phyloP scores from a whole-genome alignment of 139 green algal genomes.

The Chlorella ohadii region DNA sequence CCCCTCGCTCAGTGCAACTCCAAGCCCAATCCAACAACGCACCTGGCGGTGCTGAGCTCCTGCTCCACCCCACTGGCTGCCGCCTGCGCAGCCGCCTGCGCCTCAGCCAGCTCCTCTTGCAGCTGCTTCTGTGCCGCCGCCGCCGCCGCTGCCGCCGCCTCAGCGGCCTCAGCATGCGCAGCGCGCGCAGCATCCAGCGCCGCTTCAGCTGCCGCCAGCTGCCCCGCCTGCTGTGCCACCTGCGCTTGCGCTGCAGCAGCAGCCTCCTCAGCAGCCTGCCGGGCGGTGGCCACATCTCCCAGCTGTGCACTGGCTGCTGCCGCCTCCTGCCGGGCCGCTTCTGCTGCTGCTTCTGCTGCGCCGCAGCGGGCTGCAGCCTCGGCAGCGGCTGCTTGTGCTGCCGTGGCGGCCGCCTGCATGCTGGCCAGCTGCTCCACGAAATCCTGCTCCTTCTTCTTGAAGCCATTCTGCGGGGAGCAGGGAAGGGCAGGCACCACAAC shows the following conservation, averaged over 20 bases:
- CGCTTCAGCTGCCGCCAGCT: slow-evolving; percentile 24
- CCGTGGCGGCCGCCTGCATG: slow-evolving; percentile 7
- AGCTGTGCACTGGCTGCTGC: slow-evolving; percentile 1
- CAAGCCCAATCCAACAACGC: too few relatives aligned
- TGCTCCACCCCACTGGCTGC: background rate
- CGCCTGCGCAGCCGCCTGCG: background rate
- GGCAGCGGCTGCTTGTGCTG: slow-evolving; percentile 15
- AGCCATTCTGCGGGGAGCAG: slow-evolving; percentile 40
- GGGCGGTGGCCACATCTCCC: background rate
- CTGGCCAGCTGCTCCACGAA: slow-evolving; percentile 16
- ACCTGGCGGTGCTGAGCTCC: slow-evolving; percentile 18
- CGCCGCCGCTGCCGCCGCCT: slow-evolving; percentile 2
- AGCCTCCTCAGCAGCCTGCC: slow-evolving; percentile 13
- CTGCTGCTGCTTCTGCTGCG: slow-evolving; percentile 20
- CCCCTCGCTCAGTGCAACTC: too few relatives aligned
- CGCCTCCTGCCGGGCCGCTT: slow-evolving; percentile 10
- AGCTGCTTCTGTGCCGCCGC: background rate
- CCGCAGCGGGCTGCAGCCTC: slow-evolving; percentile 4
- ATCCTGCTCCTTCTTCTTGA: slow-evolving; percentile 43
- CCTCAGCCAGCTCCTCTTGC: slow-evolving; percentile 3
- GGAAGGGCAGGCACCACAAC: too few relatives aligned
- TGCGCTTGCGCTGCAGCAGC: background rate
- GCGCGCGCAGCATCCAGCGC: slow-evolving; percentile 20
- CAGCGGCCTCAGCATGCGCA: slow-evolving; percentile 12
- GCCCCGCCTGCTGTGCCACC: slow-evolving; percentile 9